Base-by-base conservation (phyloP, 108 stramenopile species). In the Epithemia pelagica region DNA sequence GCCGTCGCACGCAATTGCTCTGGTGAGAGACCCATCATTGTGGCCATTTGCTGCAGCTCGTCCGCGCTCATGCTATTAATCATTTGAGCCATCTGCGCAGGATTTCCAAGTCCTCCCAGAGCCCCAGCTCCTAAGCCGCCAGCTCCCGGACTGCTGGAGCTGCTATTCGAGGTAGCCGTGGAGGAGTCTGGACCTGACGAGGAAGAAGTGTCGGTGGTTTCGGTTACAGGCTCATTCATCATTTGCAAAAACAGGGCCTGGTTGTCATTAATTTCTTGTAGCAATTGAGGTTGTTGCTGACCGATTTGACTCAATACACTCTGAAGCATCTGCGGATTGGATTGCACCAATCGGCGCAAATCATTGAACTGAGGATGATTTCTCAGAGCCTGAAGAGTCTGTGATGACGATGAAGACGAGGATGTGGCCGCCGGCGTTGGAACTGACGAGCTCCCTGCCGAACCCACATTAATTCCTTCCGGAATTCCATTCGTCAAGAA, bases 401-500 rank as follows among this genome's bases (percentile, higher is more conserved):
- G 78, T 30, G 71, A 77, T 28, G 62, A 56, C 19, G 62, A 30
- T 46, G 73, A 26, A 5, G 78, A 58, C 20, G 84, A 19, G 0
- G 78, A 37, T 10, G 75, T 61, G 2, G 81, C 54, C 20, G 72
- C 61, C 27, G 72, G 57, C 2, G 68, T 59, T 33, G 69, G 65
- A n/a, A 82, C 65, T 30, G 85, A 58, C 32, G 32, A 62, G 57
- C 67, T 69, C 19, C 61, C 54, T 21, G 54, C 61, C 19, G 78
- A 69, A 20, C 59, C 75, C 15, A 55, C 64, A 51, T 67, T 59
- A 55, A 87, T 71, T 30, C 77, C 85, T 37, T 82, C 78, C 10
- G 96, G 96, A 60, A 99, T 98, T n/a, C 98, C 98, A 71, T 89
- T 96, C 73, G 96, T 96, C 29, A 99, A 75, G 72, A 96, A 99